These are phyloP conservation scores for Epichloe bromicola DNA, from an alignment of 2,329 filamentous ascomycete genomes.

Conservation along the genomic window DNA sequence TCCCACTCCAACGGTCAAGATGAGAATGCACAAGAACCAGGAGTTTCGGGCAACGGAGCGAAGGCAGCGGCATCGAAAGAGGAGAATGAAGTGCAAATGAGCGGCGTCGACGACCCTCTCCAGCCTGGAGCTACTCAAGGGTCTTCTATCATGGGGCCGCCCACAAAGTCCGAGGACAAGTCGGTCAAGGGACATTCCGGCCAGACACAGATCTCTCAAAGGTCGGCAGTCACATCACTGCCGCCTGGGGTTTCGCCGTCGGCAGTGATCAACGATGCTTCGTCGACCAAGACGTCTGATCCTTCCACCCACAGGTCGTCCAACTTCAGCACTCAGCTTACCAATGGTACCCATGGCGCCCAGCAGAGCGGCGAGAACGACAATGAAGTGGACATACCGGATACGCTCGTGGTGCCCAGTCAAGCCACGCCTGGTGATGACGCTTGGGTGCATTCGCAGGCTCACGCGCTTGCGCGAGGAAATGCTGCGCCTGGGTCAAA, in stretches of 20 bases:
- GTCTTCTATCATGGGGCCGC: slow-evolving; percentile 35
- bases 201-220: slow-evolving; percentile 50
- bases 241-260: slow-evolving; percentile 46
- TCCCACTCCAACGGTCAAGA: slow-evolving; percentile 51
- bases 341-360: slow-evolving; percentile 48
- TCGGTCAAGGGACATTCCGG: slow-evolving; percentile 26
- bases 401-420: slow-evolving; percentile 36
- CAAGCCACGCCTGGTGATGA: slow-evolving; percentile 39
- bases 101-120: slow-evolving; percentile 35
- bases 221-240: slow-evolving; percentile 44
- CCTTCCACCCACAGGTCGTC: slow-evolving; percentile 51
- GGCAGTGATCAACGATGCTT: slow-evolving; percentile 66
- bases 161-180: slow-evolving; percentile 25
- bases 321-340: slow-evolving; percentile 57
- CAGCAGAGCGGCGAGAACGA: slow-evolving; percentile 21
- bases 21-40: slow-evolving; percentile 7
- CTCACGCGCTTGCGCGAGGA: slow-evolving; percentile 33
- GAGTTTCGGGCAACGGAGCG: slow-evolving; percentile 40
- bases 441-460: slow-evolving; percentile 46
- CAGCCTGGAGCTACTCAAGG: slow-evolving; percentile 31
- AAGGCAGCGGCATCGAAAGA: slow-evolving; percentile 7
- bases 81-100: slow-evolving; percentile 49
- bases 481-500: slow-evolving; percentile 15
- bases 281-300: slow-evolving; percentile 81
- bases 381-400: slow-evolving; percentile 33